Conservation (phyloP, 495 filamentous ascomycete genomes). For the Trypethelium eluteriae region DNA sequence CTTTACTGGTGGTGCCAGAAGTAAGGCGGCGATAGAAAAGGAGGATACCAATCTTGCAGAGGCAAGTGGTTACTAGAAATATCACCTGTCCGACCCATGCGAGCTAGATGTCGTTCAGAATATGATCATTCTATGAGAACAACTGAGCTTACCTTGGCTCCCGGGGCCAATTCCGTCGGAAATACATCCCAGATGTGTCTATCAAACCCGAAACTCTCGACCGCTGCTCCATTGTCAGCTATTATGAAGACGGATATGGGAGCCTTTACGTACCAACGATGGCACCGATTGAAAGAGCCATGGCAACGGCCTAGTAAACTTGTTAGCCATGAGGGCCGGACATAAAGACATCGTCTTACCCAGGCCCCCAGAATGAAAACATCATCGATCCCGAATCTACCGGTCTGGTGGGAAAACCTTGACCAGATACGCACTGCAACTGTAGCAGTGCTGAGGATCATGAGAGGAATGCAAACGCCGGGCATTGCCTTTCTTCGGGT, state of each 20-base stretch:
- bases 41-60: constrained; percentile 30
- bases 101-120: constrained; percentile 7
- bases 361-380: constrained; percentile 18
- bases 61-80: constrained; percentile 24
- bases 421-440: constrained; percentile 19
- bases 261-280: neutral
- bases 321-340: neutral
- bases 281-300: constrained; percentile 10
- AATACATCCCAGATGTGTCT: constrained; percentile 31
- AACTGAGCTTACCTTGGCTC: constrained; percentile 17
- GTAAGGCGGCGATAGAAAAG: constrained; percentile 30
- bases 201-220: constrained; percentile 23
- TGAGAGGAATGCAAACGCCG: constrained; percentile 12
- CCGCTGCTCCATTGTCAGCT: constrained; percentile 14
- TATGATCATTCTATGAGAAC: neutral
- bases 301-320: constrained; percentile 9
- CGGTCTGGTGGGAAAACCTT: constrained; percentile 17
- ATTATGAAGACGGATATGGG: neutral
- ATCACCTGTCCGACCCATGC: constrained; percentile 29
- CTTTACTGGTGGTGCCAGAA: constrained; percentile 16
- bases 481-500: constrained; percentile 14
- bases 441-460: constrained; percentile 14
- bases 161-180: constrained; percentile 9
- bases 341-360: neutral
- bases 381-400: constrained; percentile 21